These are phyloP conservation scores for Penicillium janthinellum DNA, from an alignment of 2,329 filamentous ascomycete species.

Conservation along the genomic window DNA sequence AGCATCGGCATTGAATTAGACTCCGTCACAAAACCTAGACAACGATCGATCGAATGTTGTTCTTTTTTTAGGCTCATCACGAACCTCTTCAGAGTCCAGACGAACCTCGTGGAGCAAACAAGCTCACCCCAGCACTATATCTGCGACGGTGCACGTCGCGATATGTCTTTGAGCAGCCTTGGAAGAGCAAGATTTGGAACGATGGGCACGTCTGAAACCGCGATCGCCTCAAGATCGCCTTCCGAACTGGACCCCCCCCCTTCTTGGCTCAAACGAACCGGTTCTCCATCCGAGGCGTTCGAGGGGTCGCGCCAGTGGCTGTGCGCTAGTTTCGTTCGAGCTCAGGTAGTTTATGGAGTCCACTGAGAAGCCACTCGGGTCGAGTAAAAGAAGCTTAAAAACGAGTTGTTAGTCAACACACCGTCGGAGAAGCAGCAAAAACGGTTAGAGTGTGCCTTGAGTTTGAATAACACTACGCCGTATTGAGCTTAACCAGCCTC, in stretches of 20 bases:
- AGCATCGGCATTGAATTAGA: background rate
- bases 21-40: conserved; percentile 1
- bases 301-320: conserved; percentile 1
- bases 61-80: conserved; percentile 13
- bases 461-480: conserved; percentile 13
- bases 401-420: conserved; percentile 1
- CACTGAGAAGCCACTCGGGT: background rate
- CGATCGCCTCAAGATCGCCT: conserved; percentile 20
- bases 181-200: conserved; percentile 6
- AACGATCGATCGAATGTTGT: background rate
- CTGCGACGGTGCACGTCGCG: conserved; percentile 9
- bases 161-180: conserved; percentile 11
- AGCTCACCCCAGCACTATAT: conserved; percentile 6
- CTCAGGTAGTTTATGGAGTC: conserved; percentile 19
- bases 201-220: conserved; percentile 17
- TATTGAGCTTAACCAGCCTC: conserved; percentile 2
- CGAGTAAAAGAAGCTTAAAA: conserved; percentile 15
- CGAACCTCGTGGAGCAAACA: conserved; percentile 1
- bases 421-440: background rate
- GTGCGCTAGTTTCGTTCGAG: conserved; percentile 16
- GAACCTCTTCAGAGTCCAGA: conserved; percentile 5
- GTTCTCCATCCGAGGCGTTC: conserved; percentile 10
- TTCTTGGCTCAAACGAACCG: conserved; percentile 14
- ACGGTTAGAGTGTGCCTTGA: background rate
- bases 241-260: background rate